Base-by-base conservation (phyloP, 306 rosid genomes). In the Casuarina cunninghamiana region DNA sequence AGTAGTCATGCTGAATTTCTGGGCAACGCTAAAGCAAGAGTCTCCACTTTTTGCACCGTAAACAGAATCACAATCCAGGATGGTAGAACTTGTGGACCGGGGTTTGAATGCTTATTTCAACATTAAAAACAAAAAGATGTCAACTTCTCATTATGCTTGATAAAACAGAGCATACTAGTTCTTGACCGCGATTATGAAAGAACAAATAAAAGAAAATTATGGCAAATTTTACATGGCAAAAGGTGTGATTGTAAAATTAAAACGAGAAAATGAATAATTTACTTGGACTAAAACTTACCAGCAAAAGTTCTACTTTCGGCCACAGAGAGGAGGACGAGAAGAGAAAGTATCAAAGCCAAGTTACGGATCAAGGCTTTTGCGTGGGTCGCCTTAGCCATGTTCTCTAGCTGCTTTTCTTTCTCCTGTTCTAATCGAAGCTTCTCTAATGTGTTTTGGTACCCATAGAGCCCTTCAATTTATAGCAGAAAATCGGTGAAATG, bases 21-120 rank as follows among this genome's bases (percentile, higher is more conserved):
- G 11, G 5, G 77, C 61, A 12, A 84, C 53, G 2, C 2, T 75
- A 50, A 81, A 69, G 75, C 88, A 84, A 1, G 84, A 84, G 76
- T 84, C 90, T 73, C 88, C 90, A 5, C 44, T 46, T 54, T 62
- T 32, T 3, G 76, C 88, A 7, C 83, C 79, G 10, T 76, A 53
- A 5, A 65, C 82, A 17, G 15, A 3, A 3, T 66, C 70, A 57
- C 89, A 86, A 13, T 48, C 63, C 7, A 76, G 63, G 42, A 57
- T 72, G 21, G 11, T 48, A 51, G 50, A 46, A 46, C 50, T 46
- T 46, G 51, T 10, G 12, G 42, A 32, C 39, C 15, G 5, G 6
- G 2, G 1, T 19, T 57, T 53, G 73, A 21, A 13, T 58, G 51
- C 35, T 26, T 11, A 66, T 71, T 70, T 37, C 73, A 77, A 49